Evolutionary conservation across 352 stramenopile genomes (phyloP).

Genomic region (Globisporangium paroecandrum): DNA sequence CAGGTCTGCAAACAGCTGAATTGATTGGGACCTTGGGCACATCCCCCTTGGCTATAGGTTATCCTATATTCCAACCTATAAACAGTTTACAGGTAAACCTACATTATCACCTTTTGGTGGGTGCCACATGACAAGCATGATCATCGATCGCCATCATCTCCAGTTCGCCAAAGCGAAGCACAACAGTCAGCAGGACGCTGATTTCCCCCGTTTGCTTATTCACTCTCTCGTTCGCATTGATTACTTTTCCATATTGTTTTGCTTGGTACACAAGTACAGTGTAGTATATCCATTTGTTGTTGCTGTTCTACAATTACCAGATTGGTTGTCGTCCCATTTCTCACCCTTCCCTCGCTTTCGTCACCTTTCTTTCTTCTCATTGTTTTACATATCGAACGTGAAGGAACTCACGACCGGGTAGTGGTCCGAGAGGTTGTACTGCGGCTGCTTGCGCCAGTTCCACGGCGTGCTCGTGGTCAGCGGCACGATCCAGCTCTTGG

Average conservation of each 20-base stretch:
- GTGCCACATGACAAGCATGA: too few species aligned
- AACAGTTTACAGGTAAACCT: not conserved
- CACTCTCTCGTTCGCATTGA: not conserved
- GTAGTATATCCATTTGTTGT: not conserved
- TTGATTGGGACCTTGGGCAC: not conserved
- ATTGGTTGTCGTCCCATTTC: not conserved
- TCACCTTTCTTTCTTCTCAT: not conserved
- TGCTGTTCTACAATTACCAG: not conserved
- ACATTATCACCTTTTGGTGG: not conserved
- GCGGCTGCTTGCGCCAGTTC: conserved; percentile 53
- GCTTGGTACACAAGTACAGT: not conserved
- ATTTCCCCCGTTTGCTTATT: not conserved
- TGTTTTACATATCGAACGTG: conserved; percentile 63
- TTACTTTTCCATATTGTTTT: not conserved
- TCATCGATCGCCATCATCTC: not conserved
- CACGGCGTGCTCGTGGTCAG: conserved; percentile 48
- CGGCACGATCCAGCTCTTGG: conserved; percentile 60
- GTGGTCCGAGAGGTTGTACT: conserved; percentile 78
- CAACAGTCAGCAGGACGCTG: too few species aligned
- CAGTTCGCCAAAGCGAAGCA: too few species aligned
- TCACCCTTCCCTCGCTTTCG: not conserved
- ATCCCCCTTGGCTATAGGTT: too few species aligned
- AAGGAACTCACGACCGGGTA: conserved; percentile 72
- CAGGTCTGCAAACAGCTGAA: not conserved
- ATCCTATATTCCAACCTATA: not conserved